Base-by-base conservation (phyloP, 306 rosid genomes). In the Ormosia emarginata region DNA sequence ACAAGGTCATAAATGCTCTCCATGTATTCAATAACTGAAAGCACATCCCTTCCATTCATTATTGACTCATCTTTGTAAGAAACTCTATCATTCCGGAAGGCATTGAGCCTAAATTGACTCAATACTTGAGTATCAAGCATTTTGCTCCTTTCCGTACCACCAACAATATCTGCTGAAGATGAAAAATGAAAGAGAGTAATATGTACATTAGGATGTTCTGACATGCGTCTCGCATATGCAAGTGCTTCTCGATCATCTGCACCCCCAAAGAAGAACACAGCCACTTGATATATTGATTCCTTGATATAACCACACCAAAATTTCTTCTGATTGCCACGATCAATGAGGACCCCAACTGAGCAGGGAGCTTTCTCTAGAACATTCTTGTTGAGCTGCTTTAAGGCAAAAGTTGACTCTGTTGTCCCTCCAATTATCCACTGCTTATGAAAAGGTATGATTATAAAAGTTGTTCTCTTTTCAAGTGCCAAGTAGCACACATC, bases 331-430 rank as follows among this genome's bases (percentile, higher is more conserved):
- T 57, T 82, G 10, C 94, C 93, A 5, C 87, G 89, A 67, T 94
- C 94, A 1, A 92, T 68, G 0, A 94, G 92, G 63, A 92, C 80
- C 0, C 97, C 97, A 36, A 94, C 93, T 0, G 97, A 88, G 80
- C 98, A 94, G 61, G 98, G 97, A 30, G 98, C 91, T 76, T 87
- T 88, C n/a, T 87, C 94, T 9, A 89, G 92, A n/a, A 91, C 91
- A 24, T 85, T 90, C 49, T 80, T 81, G 88, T 90, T 88, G 18
- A 90, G 80, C 9, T 86, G 88, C 49, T 87, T 81, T 34, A 69
- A 81, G 50, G 86, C 83, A 70, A 66, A 62, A 41, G 87, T 75
- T 9, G 90, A 72, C 59, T 85, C 85, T 7, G 68, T 80, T 50
- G 81, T 81, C 17, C 82, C 78, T 30, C 81, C 91, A 30, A 50